Evolutionary conservation across 2,329 filamentous ascomycete species (phyloP).

Genomic region (Dendryphion nanum): DNA sequence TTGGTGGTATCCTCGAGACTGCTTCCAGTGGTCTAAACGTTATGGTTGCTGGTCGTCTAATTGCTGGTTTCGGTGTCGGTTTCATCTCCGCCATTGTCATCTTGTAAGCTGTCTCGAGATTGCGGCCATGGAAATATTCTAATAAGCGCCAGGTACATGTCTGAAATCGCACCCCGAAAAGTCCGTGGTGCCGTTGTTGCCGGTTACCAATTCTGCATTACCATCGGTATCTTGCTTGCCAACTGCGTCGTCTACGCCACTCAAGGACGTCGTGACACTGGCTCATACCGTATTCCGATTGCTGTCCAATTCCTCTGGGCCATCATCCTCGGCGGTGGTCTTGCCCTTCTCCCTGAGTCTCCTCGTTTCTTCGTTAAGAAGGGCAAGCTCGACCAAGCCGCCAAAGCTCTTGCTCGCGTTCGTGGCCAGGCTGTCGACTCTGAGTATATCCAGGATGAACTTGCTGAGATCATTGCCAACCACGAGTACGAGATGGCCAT

Average conservation of each 20-base stretch:
- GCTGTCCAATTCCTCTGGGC: constrained; percentile 81
- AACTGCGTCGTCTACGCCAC: constrained; percentile 75
- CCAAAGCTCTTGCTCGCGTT: constrained; percentile 63
- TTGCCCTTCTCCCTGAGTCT: constrained; percentile 78
- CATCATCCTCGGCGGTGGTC: constrained; percentile 68
- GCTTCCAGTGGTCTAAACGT: constrained; percentile 60
- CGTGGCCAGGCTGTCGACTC: constrained; percentile 74
- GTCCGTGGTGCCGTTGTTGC: constrained; percentile 76
- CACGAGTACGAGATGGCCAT: constrained; percentile 78
- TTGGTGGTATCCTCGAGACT: constrained; percentile 58
- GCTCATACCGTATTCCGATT: constrained; percentile 76
- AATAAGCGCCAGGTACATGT: constrained; percentile 65
- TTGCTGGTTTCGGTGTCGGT: constrained; percentile 72
- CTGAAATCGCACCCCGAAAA: constrained; percentile 68
- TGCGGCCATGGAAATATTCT: constrained; percentile 3
- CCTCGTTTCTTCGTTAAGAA: constrained; percentile 86
- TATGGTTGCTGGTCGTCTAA: constrained; percentile 69
- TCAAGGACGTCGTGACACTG: constrained; percentile 61
- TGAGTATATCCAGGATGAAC: constrained; percentile 75
- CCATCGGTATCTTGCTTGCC: constrained; percentile 74
- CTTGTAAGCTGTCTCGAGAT: constrained; percentile 39
- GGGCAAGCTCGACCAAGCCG: constrained; percentile 65
- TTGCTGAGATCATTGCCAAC: constrained; percentile 88
- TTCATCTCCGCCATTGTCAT: constrained; percentile 64
- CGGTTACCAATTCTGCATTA: constrained; percentile 82